Evolutionary conservation across 495 filamentous ascomycete species (phyloP).

Genomic region (Neurospora sp.): DNA sequence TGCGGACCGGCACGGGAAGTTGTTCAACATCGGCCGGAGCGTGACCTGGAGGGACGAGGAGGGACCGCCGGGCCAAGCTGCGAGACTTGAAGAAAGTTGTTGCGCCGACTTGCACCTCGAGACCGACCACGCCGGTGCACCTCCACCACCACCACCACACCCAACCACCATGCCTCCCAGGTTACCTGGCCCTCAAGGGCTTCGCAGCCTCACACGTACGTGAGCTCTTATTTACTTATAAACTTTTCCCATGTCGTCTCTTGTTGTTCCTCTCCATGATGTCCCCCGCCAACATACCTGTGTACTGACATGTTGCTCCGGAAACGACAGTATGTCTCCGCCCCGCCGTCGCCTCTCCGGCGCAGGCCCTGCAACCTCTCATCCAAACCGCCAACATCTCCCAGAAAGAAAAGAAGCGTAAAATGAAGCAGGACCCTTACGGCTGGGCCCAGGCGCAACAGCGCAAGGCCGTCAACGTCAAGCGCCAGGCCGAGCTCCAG

Average conservation of each 20-base stretch:
- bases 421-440: constrained; percentile 52
- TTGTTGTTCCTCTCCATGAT: not conserved
- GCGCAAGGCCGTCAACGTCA: constrained; percentile 69
- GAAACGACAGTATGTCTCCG: constrained; percentile 35
- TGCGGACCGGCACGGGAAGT: constrained; percentile 13
- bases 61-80: constrained; percentile 4
- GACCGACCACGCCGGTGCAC: not conserved
- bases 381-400: constrained; percentile 41
- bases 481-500: constrained; percentile 56
- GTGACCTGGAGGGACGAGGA: constrained; percentile 10
- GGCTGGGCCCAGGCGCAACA: constrained; percentile 61
- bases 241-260: not conserved
- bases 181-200: constrained; percentile 52
- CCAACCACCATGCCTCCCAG: constrained; percentile 58
- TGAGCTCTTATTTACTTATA: not conserved
- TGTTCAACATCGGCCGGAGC: constrained; percentile 6
- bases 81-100: constrained; percentile 4
- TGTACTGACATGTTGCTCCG: constrained; percentile 10
- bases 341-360: constrained; percentile 22
- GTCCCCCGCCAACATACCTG: not conserved
- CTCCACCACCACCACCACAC: constrained; percentile 2
- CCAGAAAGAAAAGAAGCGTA: constrained; percentile 33
- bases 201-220: constrained; percentile 54
- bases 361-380: constrained; percentile 30
- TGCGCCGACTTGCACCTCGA: not conserved